phyloP scores from a whole-genome alignment of 768 basidiomycete species.

The Tylopilus intermedius region DNA sequence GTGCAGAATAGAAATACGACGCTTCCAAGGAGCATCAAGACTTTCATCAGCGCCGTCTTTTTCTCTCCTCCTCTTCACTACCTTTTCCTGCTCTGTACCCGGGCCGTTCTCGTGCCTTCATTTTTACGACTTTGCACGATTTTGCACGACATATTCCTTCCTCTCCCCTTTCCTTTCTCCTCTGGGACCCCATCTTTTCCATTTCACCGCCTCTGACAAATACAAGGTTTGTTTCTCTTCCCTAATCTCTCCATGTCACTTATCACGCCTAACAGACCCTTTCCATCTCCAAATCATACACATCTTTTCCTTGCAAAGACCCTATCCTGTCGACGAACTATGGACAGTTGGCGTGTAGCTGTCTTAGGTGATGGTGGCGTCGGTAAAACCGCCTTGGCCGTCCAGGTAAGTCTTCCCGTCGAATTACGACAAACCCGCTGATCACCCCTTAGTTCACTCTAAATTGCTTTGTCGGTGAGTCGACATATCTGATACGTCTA shows the following conservation, averaged over 20 bases:
- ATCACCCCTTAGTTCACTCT: slow-evolving; percentile 75
- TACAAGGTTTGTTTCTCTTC: slow-evolving; percentile 27
- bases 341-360: slow-evolving; percentile 95
- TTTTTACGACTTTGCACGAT: slow-evolving; percentile 65
- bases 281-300: slow-evolving; percentile 28
- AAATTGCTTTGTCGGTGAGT: slow-evolving; percentile 92
- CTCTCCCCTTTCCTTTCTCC: slow-evolving; percentile 38
- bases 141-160: slow-evolving; percentile 56
- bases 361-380: slow-evolving; percentile 97
- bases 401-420: slow-evolving; percentile 59
- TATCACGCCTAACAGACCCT: slow-evolving; percentile 14
- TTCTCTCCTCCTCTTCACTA: slow-evolving; percentile 22
- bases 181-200: slow-evolving; percentile 17
- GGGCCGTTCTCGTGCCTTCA: slow-evolving; percentile 31
- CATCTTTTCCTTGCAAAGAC: slow-evolving; percentile 17
- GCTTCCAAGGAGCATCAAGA: slow-evolving; percentile 27
- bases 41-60: slow-evolving; percentile 32
- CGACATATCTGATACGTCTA: neutral
- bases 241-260: slow-evolving; percentile 19
- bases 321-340: slow-evolving; percentile 36
- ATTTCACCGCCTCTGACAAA: slow-evolving; percentile 30
- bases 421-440: slow-evolving; percentile 2
- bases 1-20: slow-evolving; percentile 32
- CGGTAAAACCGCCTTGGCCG: slow-evolving; percentile 93
- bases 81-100: slow-evolving; percentile 23